These are phyloP conservation scores for Coniferiporia sulphurascens DNA, from an alignment of 1,284 basidiomycete genomes.

Conservation along the genomic window DNA sequence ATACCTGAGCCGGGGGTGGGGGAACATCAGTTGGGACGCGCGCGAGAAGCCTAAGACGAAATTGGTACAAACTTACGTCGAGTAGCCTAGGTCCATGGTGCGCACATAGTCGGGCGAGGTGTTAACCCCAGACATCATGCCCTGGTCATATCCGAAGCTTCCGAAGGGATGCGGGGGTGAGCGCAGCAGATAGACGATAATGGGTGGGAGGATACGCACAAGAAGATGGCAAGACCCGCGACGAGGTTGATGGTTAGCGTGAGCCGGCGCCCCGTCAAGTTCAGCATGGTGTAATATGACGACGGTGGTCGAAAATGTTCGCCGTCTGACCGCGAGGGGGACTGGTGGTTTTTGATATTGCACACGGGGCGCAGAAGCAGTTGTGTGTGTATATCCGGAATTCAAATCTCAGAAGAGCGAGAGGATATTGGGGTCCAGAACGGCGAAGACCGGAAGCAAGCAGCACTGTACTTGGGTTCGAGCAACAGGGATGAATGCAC, in stretches of 20 bases:
- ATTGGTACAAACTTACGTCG: slow-evolving; percentile 27
- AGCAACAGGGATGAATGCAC: too few species aligned
- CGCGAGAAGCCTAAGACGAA: slow-evolving; percentile 5
- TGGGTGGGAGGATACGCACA: slow-evolving; percentile 30
- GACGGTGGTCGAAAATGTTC: background rate
- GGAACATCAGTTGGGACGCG: too few species aligned
- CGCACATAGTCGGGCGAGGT: slow-evolving; percentile 43
- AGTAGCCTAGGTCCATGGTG: slow-evolving; percentile 39
- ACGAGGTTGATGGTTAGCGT: slow-evolving; percentile 34
- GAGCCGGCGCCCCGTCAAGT: slow-evolving; percentile 25
- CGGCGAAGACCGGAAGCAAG: too few species aligned
- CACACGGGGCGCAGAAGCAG: too few species aligned
- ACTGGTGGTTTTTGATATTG: too few species aligned
- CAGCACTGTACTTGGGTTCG: too few species aligned
- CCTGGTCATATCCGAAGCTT: slow-evolving; percentile 53
- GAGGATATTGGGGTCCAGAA: too few species aligned
- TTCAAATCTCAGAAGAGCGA: too few species aligned
- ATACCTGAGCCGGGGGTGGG: slow-evolving; percentile 25
- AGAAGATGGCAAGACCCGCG: slow-evolving; percentile 44
- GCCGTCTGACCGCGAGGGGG: too few species aligned
- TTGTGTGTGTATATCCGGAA: too few species aligned
- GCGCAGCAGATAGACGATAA: background rate
- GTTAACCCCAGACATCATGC: slow-evolving; percentile 53
- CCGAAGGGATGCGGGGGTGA: background rate
- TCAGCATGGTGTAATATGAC: background rate